Percentiles rank a stretch among this genome's conserved stretches.
phyloP scores from a whole-genome alignment of 1,284 basidiomycete species.

The Ustilago trichophora region DNA sequence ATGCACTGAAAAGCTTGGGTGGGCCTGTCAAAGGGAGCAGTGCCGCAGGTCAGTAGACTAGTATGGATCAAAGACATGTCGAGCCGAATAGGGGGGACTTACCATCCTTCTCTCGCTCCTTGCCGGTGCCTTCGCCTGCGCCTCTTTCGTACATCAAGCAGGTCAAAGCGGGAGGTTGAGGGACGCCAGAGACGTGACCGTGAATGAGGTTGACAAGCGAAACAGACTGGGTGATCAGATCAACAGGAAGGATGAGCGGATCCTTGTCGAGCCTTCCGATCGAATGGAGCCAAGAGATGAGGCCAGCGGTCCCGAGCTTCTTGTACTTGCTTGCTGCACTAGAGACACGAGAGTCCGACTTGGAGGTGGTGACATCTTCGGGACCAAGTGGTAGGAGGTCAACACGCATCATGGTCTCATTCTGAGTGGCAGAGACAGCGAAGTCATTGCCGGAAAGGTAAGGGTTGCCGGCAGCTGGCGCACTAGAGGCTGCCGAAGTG shows the following conservation, averaged over 20 bases:
- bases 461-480: slow-evolving; percentile 15
- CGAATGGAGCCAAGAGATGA: slow-evolving; percentile 63
- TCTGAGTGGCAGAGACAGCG: slow-evolving; percentile 28
- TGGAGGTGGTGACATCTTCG: slow-evolving; percentile 25
- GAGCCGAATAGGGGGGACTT: too few relatives aligned
- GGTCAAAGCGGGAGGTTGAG: slow-evolving; percentile 48
- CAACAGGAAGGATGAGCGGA: slow-evolving; percentile 63
- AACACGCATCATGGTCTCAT: slow-evolving; percentile 50
- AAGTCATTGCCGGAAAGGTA: slow-evolving; percentile 36
- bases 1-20: slow-evolving; percentile 56
- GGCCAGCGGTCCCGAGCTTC: slow-evolving; percentile 60
- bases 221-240: slow-evolving; percentile 56
- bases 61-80: too few relatives aligned
- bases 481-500: slow-evolving; percentile 14
- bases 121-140: slow-evolving; percentile 60
- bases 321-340: slow-evolving; percentile 34
- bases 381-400: slow-evolving; percentile 61
- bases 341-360: slow-evolving; percentile 10
- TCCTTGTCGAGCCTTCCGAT: slow-evolving; percentile 60
- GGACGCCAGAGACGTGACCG: slow-evolving; percentile 42
- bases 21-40: slow-evolving; percentile 19
- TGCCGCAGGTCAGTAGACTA: too few relatives aligned
- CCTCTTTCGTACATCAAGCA: slow-evolving; percentile 61
- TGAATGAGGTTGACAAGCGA: slow-evolving; percentile 56
- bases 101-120: slow-evolving; percentile 63